phyloP scores from a whole-genome alignment of 2,329 filamentous ascomycete species.

The Paraconiothyrium sp. region DNA sequence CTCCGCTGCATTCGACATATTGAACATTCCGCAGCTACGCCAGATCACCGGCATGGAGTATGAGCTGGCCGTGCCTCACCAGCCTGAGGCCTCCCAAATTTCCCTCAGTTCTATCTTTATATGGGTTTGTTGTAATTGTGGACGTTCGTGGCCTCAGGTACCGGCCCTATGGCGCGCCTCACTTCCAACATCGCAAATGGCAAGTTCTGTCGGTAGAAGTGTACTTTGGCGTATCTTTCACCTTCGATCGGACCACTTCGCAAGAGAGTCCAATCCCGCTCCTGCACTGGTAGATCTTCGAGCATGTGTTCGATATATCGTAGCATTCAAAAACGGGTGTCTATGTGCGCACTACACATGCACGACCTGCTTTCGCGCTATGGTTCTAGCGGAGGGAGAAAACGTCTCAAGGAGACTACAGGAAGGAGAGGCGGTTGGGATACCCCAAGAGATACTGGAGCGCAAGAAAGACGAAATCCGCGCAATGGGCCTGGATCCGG shows the following conservation, averaged over 20 bases:
- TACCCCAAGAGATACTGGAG: neutral
- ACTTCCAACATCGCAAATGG: neutral
- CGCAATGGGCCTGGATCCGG: neutral
- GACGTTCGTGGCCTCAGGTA: neutral
- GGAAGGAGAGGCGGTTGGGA: neutral
- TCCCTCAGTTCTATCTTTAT: neutral
- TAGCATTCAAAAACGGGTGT: neutral
- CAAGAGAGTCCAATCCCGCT: neutral
- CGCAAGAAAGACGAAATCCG: neutral
- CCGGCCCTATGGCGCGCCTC: neutral
- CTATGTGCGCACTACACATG: slow-evolving; percentile 4
- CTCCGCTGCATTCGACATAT: neutral
- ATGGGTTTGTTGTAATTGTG: neutral
- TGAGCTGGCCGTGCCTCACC: neutral
- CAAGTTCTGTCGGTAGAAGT: neutral
- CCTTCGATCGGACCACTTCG: neutral
- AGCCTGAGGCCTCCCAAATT: neutral
- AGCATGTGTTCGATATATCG: neutral
- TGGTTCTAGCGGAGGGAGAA: neutral
- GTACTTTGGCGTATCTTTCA: neutral
- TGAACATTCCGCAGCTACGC: neutral
- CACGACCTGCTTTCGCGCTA: neutral
- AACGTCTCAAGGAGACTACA: neutral
- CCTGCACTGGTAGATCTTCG: neutral
- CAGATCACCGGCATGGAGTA: neutral